A percentile compares a stretch with the other conserved stretches of the same genome.
Evolutionary conservation across 495 filamentous ascomycete genomes (phyloP).

Genomic region (Aspergillus saccharolyticus): DNA sequence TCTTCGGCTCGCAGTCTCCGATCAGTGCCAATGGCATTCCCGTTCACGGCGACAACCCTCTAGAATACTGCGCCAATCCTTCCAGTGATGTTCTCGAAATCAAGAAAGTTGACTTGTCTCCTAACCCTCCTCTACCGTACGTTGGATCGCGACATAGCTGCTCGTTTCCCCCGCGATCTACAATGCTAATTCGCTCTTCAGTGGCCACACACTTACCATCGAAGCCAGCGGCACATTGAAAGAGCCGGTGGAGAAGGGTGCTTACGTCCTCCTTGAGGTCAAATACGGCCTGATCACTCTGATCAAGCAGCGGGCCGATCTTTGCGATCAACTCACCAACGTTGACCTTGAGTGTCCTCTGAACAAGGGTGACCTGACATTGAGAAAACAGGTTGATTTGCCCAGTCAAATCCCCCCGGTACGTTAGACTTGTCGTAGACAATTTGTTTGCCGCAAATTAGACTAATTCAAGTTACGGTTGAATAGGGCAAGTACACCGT

Average conservation of each 20-base stretch:
- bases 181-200: constrained; percentile 38
- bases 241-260: constrained; percentile 65
- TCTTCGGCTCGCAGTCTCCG: constrained; percentile 27
- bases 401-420: constrained; percentile 87
- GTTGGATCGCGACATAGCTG: constrained; percentile 29
- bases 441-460: neutral
- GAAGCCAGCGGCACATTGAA: constrained; percentile 66
- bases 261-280: constrained; percentile 74
- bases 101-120: constrained; percentile 68
- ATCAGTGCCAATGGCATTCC: constrained; percentile 19
- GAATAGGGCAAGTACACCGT: constrained; percentile 83
- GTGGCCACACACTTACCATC: constrained; percentile 75
- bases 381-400: constrained; percentile 78
- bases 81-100: constrained; percentile 62
- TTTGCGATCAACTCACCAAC: constrained; percentile 83
- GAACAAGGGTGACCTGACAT: constrained; percentile 60
- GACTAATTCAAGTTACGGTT: neutral
- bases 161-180: neutral
- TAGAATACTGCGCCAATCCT: constrained; percentile 63
- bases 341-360: constrained; percentile 89
- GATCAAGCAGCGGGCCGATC: constrained; percentile 68
- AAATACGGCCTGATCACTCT: constrained; percentile 90
- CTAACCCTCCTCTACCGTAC: constrained; percentile 86
- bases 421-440: constrained; percentile 32
- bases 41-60: constrained; percentile 40